phyloP scores from a whole-genome alignment of 805 yeast genomes.

The Brettanomyces anomalus region DNA sequence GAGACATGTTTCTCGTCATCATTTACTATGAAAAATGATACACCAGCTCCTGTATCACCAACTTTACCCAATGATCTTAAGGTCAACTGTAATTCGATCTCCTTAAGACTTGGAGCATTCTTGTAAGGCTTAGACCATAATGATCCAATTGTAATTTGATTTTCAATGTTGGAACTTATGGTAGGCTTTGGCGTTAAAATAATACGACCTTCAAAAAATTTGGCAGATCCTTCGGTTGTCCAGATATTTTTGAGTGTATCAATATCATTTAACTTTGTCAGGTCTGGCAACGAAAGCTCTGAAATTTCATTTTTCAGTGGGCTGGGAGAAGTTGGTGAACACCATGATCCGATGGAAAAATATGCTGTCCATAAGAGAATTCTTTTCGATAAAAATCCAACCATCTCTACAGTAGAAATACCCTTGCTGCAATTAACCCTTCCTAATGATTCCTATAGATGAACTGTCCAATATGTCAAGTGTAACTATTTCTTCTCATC shows the following conservation, averaged over 20 bases:
- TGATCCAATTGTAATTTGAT: constrained; percentile 30
- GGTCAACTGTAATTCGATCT: constrained; percentile 45
- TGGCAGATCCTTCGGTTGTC: constrained; percentile 30
- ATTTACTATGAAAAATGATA: constrained; percentile 48
- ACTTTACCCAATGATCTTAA: constrained; percentile 50
- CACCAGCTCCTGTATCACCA: constrained; percentile 46
- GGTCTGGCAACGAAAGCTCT: constrained; percentile 18
- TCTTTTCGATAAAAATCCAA: too few relatives aligned
- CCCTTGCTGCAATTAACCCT: too few relatives aligned
- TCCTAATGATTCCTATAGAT: too few relatives aligned
- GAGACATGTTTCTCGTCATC: constrained; percentile 26
- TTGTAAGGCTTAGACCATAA: constrained; percentile 30
- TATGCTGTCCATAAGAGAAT: too few relatives aligned
- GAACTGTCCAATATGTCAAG: too few relatives aligned
- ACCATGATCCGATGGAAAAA: too few relatives aligned
- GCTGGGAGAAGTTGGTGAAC: too few relatives aligned
- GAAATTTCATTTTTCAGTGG: too few relatives aligned
- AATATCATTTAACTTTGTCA: constrained; percentile 14
- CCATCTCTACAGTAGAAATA: too few relatives aligned
- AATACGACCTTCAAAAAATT: constrained; percentile 43
- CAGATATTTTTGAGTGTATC: constrained; percentile 36
- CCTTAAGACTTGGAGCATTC: constrained; percentile 14
- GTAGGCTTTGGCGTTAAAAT: constrained; percentile 37
- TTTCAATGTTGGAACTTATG: constrained; percentile 16
- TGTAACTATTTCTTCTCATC: too few relatives aligned